phyloP scores from a whole-genome alignment of 2,329 filamentous ascomycete species.

The Colletotrichum euphorbiae region DNA sequence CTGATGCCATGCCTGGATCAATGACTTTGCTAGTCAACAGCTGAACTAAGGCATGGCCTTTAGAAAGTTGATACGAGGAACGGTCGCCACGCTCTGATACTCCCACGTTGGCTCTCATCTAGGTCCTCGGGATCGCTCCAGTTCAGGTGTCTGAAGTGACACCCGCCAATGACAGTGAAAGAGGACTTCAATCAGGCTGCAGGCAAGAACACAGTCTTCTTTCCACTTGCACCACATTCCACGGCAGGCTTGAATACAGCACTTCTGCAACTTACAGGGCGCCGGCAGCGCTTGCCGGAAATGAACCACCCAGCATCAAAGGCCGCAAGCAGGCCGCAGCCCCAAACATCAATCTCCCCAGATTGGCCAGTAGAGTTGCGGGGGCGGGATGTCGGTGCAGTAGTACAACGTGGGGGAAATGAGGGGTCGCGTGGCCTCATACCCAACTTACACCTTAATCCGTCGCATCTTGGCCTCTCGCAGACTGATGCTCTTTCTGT shows the following conservation, averaged over 20 bases:
- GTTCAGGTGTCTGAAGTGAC: no score
- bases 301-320: neutral
- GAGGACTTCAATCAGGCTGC: neutral
- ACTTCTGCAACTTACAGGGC: slow-evolving; percentile 12
- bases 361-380: slow-evolving; percentile 22
- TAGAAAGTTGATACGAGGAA: no score
- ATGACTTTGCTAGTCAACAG: no score
- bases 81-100: no score
- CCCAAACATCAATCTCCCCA: neutral
- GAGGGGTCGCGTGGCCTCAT: slow-evolving; percentile 40
- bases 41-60: no score
- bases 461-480: slow-evolving; percentile 33
- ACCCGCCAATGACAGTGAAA: neutral
- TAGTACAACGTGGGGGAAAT: slow-evolving; percentile 49
- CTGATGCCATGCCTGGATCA: no score
- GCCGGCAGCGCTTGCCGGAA: slow-evolving; percentile 22
- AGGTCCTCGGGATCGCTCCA: no score
- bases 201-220: neutral
- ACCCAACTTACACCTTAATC: slow-evolving; percentile 30
- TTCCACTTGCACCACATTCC: neutral
- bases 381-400: slow-evolving; percentile 41
- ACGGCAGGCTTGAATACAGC: neutral
- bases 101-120: no score
- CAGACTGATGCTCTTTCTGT: neutral
- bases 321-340: slow-evolving; percentile 23